Base-by-base conservation (phyloP, 495 filamentous ascomycete species). In the Filosporella fistucella region DNA sequence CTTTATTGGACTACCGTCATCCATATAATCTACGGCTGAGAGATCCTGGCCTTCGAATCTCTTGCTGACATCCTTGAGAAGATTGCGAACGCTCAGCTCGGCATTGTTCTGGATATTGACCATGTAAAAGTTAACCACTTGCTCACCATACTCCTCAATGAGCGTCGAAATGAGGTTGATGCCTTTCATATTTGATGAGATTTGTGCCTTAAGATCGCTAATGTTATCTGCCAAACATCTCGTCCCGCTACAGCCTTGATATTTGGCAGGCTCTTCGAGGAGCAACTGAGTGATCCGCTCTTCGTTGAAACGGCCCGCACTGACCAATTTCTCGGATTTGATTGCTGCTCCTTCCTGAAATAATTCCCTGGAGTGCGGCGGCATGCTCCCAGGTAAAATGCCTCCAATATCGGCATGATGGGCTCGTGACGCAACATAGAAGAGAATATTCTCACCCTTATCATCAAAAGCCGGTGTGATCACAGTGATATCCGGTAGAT, bases 381-480 rank as follows among this genome's bases (percentile, higher is more conserved):
- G 93, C 93, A 98, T 98, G 29, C 88, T 94, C 8, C 93, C 93
- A 0, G 93, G 91, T 4, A 95, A 78, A 44, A 96, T 96, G 23
- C 93, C 93, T 12, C 93, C 93, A 54, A 98, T 97, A 63, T 98
- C 93, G 2, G 93, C 93, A 52, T 98, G 93, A 61, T 98, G 93
- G 0, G 93, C 93, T 24, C 93, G 80, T 23, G 89, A 95, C 2
- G 93, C 93, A 4, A 96, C 93, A 59, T 96, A 98, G 67, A 98
- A 98, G 52, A 97, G 78, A 46, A 98, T 97, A 24, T 88, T 81
- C 36, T 86, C 83, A 12, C 86, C 88, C 24, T 75, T 77, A 16
- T 68, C 60, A 54, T 76, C 70, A 63, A 98, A 98, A 12, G 94
- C 93, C 0, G 93, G 93, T 30, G 91, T 96, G 22, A 96, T 71